Evolutionary conservation across 257 asterid genomes (phyloP), one percentile per base, ranked within the genome.

Genomic region (Prunella vulgaris): DNA sequence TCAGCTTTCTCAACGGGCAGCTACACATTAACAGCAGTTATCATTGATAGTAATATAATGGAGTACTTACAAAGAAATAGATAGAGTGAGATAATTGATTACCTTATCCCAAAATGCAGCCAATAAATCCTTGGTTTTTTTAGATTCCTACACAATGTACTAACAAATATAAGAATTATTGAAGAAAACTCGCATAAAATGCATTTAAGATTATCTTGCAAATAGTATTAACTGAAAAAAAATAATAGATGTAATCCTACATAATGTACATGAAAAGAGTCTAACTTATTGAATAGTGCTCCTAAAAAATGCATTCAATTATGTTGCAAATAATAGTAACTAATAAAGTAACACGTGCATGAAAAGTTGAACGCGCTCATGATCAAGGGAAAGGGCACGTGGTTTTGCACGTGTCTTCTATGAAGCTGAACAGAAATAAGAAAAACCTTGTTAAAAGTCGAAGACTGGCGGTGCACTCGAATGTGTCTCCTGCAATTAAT

Each of bases 21-120:
- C 96, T 92, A 90, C 76, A 73, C n/a, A 74, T 46, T n/a, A 71
- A 67, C 46, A 69, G 60, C 60, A 66, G 18, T 32, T 49, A 75
- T 73, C 35, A 56, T 51, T 30, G 7, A 35, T 12, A 56, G 63
- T 6, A 30, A 57, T 57, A 48, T 21, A 80, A 76, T 32, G 48
- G 57, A 64, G 70, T 33, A 69, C 20, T 24, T 65, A 71, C 46
- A 37, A 67, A 59, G 53, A 68, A 64, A 35, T 21, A 54, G 68
- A 57, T 58, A 64, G 28, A 60, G 25, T 20, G 67, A 9, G 71
- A 52, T 5, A 49, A 60, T 37, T 60, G 58, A 64, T 71, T 79
- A 89, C 98, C 90, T 83, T 84, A 76, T 92, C 95, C 98, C 98
- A 92, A 70, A 86, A 92, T 52, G 86, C 89, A 71, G 92, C 94